Base-by-base conservation (phyloP, 108 stramenopile species). In the Fistulifera solaris region DNA sequence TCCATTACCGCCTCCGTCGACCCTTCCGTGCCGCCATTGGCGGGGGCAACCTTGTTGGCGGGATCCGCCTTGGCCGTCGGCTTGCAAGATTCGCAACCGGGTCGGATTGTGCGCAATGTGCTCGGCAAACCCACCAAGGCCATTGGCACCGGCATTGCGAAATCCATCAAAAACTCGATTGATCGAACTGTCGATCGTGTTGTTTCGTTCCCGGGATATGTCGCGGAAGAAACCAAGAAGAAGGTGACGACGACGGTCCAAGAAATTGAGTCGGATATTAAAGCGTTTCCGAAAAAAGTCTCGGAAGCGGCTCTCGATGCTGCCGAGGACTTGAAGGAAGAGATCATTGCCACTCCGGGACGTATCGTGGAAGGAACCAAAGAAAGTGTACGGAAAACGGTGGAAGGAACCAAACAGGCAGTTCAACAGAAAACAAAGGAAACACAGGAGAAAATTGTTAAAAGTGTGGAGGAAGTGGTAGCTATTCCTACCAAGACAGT, bases 321-420 rank as follows among this genome's bases (percentile, higher is more conserved):
- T 17, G 79, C 63, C 2, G 68, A 63, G n/a, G 71, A 71, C 46
- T 46, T 68, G 4, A 70, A 52, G 13, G 66, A 68, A n/a, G 75
- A 71, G 59, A 68, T 76, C 62, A 65, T 73, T 61, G 82, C 77
- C 21, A 81, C 83, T 2, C 90, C 90, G 0, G 80, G 81, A 28
- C 67, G 60, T 44, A 73, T 87, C 42, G 81, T 56, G 0, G 77
- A 82, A 4, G 42, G 52, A 14, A 65, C 76, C 16, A 68, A 63
- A 42, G 42, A 56, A 17, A 41, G 57, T 13, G 52, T 23, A 12
- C 15, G 44, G 59, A 66, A 61, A 39, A 68, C 68, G 13, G 52
- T 65, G 0, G 68, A 75, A 44, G 72, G 66, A 39, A 70, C 81
- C 14, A 62, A 80, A 8, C 31, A 35, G 8, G 31, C 31, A 8